Percentiles rank a stretch among this genome's conserved stretches.
These are phyloP conservation scores for Hymenoscyphus salicellus DNA, from an alignment of 2,329 filamentous ascomycete species.

Conservation along the genomic window DNA sequence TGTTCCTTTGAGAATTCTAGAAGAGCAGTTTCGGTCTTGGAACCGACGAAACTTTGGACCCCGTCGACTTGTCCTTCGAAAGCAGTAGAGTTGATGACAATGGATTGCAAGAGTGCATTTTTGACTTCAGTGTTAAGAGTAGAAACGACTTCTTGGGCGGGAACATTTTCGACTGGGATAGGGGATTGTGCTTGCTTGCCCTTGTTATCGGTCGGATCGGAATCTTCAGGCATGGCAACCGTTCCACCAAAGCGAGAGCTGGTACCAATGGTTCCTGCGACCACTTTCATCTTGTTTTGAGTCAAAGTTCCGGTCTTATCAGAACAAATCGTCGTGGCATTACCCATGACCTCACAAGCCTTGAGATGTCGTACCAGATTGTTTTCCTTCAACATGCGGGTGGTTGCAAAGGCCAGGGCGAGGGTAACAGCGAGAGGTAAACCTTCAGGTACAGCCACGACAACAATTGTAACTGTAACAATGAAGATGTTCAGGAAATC, in stretches of 20 bases:
- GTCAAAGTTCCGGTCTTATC: constrained; percentile 76
- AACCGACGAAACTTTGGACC: constrained; percentile 62
- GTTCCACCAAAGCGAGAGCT: constrained; percentile 50
- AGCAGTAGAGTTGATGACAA: constrained; percentile 66
- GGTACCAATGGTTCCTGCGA: constrained; percentile 66
- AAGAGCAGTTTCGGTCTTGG: constrained; percentile 74
- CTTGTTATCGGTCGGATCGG: constrained; percentile 17
- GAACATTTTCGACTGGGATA: constrained; percentile 27
- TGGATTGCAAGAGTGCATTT: constrained; percentile 57
- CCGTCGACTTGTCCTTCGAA: constrained; percentile 65
- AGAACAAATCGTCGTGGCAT: constrained; percentile 72
- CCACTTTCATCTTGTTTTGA: constrained; percentile 73
- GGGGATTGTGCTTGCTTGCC: constrained; percentile 26
- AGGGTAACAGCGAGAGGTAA: constrained; percentile 66
- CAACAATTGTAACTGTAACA: constrained; percentile 63
- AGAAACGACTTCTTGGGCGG: constrained; percentile 33
- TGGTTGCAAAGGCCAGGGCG: constrained; percentile 65
- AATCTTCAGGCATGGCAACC: constrained; percentile 32
- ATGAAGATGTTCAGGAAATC: constrained; percentile 62
- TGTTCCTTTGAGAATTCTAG: constrained; percentile 66
- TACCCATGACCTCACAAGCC: constrained; percentile 70
- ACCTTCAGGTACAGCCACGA: constrained; percentile 67
- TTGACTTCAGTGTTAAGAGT: constrained; percentile 30
- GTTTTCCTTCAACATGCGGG: constrained; percentile 66
- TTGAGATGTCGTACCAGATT: constrained; percentile 66